Percentiles rank a stretch among this genome's conserved stretches.
phyloP scores from a whole-genome alignment of 2,329 filamentous ascomycete genomes.

The Ophiosphaerella narmari region DNA sequence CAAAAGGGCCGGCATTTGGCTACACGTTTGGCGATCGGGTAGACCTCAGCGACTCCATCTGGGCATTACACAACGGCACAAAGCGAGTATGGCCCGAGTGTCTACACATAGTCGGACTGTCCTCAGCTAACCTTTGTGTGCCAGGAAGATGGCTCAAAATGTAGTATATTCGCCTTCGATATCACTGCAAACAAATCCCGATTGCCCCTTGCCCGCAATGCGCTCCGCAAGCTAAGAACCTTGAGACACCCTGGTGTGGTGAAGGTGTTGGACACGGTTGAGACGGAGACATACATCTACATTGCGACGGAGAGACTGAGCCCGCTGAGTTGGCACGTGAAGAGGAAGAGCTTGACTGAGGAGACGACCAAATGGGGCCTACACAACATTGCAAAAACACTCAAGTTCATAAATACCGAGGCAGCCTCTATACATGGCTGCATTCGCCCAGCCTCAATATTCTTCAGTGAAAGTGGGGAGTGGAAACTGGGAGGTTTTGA shows the following conservation, averaged over 20 bases:
- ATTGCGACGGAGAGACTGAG: constrained; percentile 91
- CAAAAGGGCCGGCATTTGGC: constrained; percentile 89
- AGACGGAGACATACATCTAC: constrained; percentile 96
- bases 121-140: constrained; percentile 25
- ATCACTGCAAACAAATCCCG: constrained; percentile 77
- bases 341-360: constrained; percentile 81
- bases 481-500: constrained; percentile 98
- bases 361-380: constrained; percentile 98
- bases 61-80: constrained; percentile 94
- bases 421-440: constrained; percentile 89
- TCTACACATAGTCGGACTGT: constrained; percentile 6
- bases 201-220: constrained; percentile 87
- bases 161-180: constrained; percentile 97
- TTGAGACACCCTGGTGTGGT: constrained; percentile 93
- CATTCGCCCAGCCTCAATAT: constrained; percentile 83
- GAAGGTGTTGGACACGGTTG: constrained; percentile 90
- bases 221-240: constrained; percentile 89
- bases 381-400: constrained; percentile 83
- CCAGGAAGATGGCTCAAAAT: constrained; percentile 90
- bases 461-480: constrained; percentile 93
- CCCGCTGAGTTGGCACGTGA: constrained; percentile 87
- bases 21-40: constrained; percentile 93
- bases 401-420: constrained; percentile 96
- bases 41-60: constrained; percentile 90
- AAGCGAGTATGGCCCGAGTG: constrained; percentile 67